A percentile compares a stretch with the other conserved stretches of the same genome.
phyloP scores from a whole-genome alignment of 108 stramenopile species.

The Pseudonitzschia multistriata region DNA sequence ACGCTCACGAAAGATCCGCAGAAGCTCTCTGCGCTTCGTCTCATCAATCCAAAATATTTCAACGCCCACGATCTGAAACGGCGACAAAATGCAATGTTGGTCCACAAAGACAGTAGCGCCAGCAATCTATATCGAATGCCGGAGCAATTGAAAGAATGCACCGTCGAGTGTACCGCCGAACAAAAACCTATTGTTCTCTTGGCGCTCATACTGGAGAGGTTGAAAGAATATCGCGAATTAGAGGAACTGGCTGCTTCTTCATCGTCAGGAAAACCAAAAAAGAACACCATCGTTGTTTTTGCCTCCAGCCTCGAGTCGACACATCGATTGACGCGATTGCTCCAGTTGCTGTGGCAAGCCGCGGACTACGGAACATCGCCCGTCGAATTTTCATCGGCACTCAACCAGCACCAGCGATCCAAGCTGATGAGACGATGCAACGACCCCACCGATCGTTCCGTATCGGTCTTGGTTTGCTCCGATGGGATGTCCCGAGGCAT shows the following conservation, averaged over 20 bases:
- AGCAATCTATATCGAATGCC: slow-evolving; percentile 52
- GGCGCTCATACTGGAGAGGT: slow-evolving; percentile 71
- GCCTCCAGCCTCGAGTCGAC: slow-evolving; percentile 95
- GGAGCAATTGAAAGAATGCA: slow-evolving; percentile 34
- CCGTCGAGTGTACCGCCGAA: slow-evolving; percentile 67
- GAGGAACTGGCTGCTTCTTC: neutral
- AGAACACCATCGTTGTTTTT: slow-evolving; percentile 70
- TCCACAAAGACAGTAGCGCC: neutral
- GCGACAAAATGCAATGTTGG: neutral
- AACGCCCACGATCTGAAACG: slow-evolving; percentile 65
- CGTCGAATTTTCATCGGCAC: slow-evolving; percentile 74
- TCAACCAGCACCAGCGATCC: slow-evolving; percentile 65
- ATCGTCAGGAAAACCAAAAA: neutral
- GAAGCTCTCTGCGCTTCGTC: slow-evolving; percentile 84
- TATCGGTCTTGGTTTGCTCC: slow-evolving; percentile 72
- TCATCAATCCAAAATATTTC: slow-evolving; percentile 87
- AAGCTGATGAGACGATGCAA: slow-evolving; percentile 64
- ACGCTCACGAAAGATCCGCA: slow-evolving; percentile 94
- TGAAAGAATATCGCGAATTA: slow-evolving; percentile 21
- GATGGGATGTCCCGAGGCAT: slow-evolving; percentile 88
- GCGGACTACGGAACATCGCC: slow-evolving; percentile 35
- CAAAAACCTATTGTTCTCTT: slow-evolving; percentile 85
- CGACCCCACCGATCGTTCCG: slow-evolving; percentile 31
- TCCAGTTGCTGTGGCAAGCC: slow-evolving; percentile 77
- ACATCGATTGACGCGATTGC: slow-evolving; percentile 85